Percentiles rank a stretch among this genome's conserved stretches.
Conservation (phyloP, 257 asterid genomes). For the Voacanga thouarsii region DNA sequence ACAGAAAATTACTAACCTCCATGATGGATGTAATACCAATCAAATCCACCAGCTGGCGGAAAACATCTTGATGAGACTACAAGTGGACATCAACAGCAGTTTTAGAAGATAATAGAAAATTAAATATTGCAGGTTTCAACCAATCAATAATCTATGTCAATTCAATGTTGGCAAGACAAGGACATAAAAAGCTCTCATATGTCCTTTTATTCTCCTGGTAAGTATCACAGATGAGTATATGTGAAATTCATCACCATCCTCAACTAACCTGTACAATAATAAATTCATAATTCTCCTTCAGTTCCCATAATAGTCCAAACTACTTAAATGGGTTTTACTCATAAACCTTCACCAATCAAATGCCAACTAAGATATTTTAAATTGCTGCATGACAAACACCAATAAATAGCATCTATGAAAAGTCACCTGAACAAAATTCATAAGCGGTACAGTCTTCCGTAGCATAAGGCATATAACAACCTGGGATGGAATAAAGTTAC, state of each 20-base stretch:
- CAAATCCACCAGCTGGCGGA: constrained; percentile 88
- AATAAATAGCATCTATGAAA: neutral
- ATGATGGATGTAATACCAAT: constrained; percentile 95
- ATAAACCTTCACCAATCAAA: neutral
- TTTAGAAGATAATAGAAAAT: neutral
- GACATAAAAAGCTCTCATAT: neutral
- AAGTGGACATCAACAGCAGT: neutral
- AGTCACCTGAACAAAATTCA: constrained; percentile 89
- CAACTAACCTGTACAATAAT: neutral
- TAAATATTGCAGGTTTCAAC: neutral
- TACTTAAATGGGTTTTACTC: neutral
- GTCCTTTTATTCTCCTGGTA: too few relatives aligned
- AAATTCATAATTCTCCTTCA: neutral
- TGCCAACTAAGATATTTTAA: neutral
- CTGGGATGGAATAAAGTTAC: constrained; percentile 43
- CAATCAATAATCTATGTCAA: neutral
- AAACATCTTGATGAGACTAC: constrained; percentile 87
- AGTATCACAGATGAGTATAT: neutral
- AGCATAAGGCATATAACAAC: constrained; percentile 91
- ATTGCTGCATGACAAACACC: neutral
- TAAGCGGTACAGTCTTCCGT: constrained; percentile 78
- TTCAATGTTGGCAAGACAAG: neutral
- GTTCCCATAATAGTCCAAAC: too few relatives aligned
- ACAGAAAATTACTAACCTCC: constrained; percentile 58
- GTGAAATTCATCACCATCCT: neutral